A percentile compares a stretch with the other conserved stretches of the same genome.
Evolutionary conservation across 805 yeast species (phyloP).

Genomic region (Pichia heedii): DNA sequence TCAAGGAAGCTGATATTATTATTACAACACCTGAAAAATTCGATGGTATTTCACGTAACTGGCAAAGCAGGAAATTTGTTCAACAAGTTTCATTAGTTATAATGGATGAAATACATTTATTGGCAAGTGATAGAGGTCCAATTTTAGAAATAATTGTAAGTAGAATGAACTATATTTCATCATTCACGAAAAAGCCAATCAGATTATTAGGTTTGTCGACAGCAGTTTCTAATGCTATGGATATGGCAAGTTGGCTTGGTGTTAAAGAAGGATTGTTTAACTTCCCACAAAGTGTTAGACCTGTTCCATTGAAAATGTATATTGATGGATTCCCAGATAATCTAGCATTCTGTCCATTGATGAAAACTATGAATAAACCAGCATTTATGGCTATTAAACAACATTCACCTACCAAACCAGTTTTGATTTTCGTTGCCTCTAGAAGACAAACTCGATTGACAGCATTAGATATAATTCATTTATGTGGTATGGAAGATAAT

Average conservation of each 20-base stretch:
- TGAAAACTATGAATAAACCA: conserved; percentile 86
- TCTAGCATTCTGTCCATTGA: conserved; percentile 70
- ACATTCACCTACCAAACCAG: conserved; percentile 82
- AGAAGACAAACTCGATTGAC: conserved; percentile 77
- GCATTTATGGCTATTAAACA: conserved; percentile 88
- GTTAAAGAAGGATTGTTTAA: conserved; percentile 68
- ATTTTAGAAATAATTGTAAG: conserved; percentile 85
- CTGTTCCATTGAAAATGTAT: conserved; percentile 80
- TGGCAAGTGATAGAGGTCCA: conserved; percentile 83
- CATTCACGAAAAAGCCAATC: conserved; percentile 50
- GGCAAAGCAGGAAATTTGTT: conserved; percentile 73
- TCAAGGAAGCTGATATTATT: conserved; percentile 62
- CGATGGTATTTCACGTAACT: conserved; percentile 79
- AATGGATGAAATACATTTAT: conserved; percentile 79
- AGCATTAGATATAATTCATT: conserved; percentile 66
- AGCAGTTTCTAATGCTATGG: conserved; percentile 78
- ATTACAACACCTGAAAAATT: conserved; percentile 83
- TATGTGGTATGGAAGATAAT: conserved; percentile 71
- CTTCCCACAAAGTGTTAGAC: conserved; percentile 75
- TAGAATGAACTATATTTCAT: conserved; percentile 66
- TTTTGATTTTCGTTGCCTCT: conserved; percentile 75
- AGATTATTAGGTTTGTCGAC: conserved; percentile 73
- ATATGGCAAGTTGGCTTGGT: conserved; percentile 80
- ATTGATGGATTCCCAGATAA: conserved; percentile 82
- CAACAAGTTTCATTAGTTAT: conserved; percentile 67